Conservation (phyloP, 805 yeast genomes). For the Zygosaccharomyces pseudorouxii region DNA sequence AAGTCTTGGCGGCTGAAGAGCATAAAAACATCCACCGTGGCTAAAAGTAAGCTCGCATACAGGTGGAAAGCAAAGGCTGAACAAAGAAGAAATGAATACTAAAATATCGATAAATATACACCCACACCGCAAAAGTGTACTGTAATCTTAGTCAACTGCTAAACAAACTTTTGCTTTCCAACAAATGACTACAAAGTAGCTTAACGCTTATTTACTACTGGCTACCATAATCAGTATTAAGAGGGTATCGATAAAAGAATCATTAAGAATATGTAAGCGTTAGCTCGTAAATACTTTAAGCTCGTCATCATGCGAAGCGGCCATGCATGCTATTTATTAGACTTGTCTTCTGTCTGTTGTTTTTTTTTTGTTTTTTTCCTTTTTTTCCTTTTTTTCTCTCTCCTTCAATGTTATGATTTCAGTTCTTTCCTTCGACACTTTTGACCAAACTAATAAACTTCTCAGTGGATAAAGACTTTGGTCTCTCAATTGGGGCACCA, state of each 20-base stretch:
- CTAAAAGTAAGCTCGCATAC: no score
- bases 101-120: no score
- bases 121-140: no score
- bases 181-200: no score
- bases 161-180: no score
- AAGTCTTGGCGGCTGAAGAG: no score
- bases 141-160: no score
- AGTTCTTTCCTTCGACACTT: conserved; percentile 30
- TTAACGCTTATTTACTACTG: background rate
- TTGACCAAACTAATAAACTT: conserved; percentile 81
- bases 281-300: conserved; percentile 6
- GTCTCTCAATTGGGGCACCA: conserved; percentile 82
- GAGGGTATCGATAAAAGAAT: conserved; percentile 1
- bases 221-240: background rate
- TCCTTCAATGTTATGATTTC: background rate
- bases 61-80: no score
- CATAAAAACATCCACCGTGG: no score
- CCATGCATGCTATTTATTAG: background rate
- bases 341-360: background rate
- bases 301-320: conserved; percentile 1
- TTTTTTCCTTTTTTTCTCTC: no score
- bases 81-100: no score
- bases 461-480: conserved; percentile 90
- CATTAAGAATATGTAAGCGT: conserved; percentile 8
- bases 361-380: background rate